These are phyloP conservation scores for Diaporthe ampelina DNA, from an alignment of 2,329 filamentous ascomycete species.

Conservation along the genomic window DNA sequence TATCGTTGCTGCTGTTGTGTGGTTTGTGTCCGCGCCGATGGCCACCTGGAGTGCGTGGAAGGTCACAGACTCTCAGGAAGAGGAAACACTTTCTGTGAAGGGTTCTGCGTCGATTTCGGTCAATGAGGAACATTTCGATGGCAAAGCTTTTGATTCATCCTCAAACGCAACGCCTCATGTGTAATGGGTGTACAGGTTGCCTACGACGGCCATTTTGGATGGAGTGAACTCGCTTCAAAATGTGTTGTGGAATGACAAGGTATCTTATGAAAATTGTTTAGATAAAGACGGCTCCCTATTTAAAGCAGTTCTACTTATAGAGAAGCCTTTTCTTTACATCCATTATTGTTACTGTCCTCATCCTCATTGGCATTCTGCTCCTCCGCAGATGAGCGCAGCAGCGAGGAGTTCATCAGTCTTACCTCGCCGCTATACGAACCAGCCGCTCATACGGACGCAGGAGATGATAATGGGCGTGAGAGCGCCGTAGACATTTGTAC, in stretches of 20 bases:
- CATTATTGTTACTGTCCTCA: no score
- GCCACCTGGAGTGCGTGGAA: slow-evolving; percentile 26
- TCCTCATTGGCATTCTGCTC: no score
- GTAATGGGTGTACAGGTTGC: neutral
- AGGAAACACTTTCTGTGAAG: slow-evolving; percentile 15
- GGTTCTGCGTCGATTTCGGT: neutral
- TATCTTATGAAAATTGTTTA: no score
- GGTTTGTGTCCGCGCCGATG: slow-evolving; percentile 16
- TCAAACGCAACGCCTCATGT: neutral
- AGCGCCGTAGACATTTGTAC: no score
- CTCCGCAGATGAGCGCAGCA: no score
- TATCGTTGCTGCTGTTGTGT: slow-evolving; percentile 16
- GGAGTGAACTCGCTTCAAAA: neutral
- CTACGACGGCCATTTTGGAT: neutral
- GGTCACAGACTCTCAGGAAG: slow-evolving; percentile 17
- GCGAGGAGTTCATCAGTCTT: no score
- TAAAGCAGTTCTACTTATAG: neutral
- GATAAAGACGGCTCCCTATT: accelerated
- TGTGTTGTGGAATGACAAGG: neutral
- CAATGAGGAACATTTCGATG: slow-evolving; percentile 10
- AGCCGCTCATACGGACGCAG: no score
- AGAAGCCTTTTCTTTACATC: neutral
- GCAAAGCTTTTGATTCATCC: slow-evolving; percentile 4
- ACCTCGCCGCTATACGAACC: no score
- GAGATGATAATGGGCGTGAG: no score